phyloP scores from a whole-genome alignment of 495 filamentous ascomycete genomes.

The Neurospora africana region DNA sequence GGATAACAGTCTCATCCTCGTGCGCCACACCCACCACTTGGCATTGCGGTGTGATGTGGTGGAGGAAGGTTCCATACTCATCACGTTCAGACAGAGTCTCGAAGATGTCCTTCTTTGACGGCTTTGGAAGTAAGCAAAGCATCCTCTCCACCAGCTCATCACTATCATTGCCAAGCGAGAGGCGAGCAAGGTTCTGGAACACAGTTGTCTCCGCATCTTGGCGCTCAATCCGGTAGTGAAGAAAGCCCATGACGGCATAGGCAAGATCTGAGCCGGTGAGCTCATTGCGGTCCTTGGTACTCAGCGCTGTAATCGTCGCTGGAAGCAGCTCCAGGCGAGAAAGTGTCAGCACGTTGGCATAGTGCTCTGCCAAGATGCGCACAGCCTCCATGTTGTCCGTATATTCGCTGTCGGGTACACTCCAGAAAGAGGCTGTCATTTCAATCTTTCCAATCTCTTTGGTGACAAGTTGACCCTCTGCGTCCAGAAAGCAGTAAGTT shows the following conservation, averaged over 20 bases:
- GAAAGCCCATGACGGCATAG: conserved; percentile 39
- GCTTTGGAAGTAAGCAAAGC: conserved; percentile 10
- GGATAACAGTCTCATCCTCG: conserved; percentile 11
- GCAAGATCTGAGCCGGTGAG: conserved; percentile 24
- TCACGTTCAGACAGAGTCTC: conserved; percentile 4
- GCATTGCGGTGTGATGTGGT: conserved; percentile 6
- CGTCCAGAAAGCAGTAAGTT: not conserved
- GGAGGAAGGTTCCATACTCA: conserved; percentile 5
- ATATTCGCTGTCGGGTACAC: not conserved
- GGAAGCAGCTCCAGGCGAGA: conserved; percentile 15
- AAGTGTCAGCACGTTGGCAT: conserved; percentile 4
- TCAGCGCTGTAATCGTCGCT: conserved; percentile 8
- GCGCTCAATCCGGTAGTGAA: conserved; percentile 19
- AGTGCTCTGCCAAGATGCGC: conserved; percentile 16
- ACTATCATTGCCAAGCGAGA: conserved; percentile 18
- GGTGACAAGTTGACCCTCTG: not conserved
- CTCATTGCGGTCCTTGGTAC: not conserved
- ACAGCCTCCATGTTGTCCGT: not conserved
- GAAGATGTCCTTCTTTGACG: not conserved
- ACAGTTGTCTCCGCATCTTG: conserved; percentile 17
- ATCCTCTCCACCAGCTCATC: conserved; percentile 14
- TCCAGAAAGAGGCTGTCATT: conserved; percentile 7
- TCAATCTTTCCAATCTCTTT: conserved; percentile 6
- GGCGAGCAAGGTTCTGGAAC: conserved; percentile 37
- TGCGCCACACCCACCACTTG: conserved; percentile 10